Evolutionary conservation across 331 rosid species (phyloP), one percentile per base, ranked within the genome.

Genomic region (Stylosanthes scabra): DNA sequence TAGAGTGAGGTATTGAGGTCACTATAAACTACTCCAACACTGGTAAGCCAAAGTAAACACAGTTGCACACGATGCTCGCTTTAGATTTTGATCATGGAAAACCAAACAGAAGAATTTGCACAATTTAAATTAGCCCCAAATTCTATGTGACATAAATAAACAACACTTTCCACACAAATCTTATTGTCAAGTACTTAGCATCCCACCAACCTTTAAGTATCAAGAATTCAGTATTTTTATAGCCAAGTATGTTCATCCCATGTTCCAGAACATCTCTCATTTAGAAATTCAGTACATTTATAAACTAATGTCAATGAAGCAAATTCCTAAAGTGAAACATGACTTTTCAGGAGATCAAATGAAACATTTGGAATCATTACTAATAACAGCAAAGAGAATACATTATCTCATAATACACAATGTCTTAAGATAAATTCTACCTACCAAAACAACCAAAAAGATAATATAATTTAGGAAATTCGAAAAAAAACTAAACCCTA

Each of bases 21-120:
- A 34, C 97, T 94, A 74, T 90, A 90, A 49, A 90, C 92, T 46
- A 90, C 91, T 80, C 97, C 97, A 67, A 90, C 90, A 80, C 93
- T 91, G 97, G 80, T 88, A 91, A 31, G 92, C 94, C 66, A 93
- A 67, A 62, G 85, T 83, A 29, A 93, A 86, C 83, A 93, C 86
- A 55, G 85, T 83, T 67, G 86, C 68, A 55, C 79, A 79, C 7
- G 91, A 86, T 25, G 76, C 73, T 42, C 79, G 85, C 88, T 84
- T 89, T 75, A 81, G 39, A 76, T 84, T 76, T 96, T 88, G 86
- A 81, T 79, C 58, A 78, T 64, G 7, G 66, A 81, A 78, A 20
- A 50, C 29, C 60, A 68, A 72, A 50, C 16, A 72, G 59, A 10
- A 49, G 45, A 79, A 70, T 29, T 65, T 14, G 71, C 34, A 13